Evolutionary conservation across 306 rosid genomes (phyloP).

Genomic region (Vigna reflexopilosa): DNA sequence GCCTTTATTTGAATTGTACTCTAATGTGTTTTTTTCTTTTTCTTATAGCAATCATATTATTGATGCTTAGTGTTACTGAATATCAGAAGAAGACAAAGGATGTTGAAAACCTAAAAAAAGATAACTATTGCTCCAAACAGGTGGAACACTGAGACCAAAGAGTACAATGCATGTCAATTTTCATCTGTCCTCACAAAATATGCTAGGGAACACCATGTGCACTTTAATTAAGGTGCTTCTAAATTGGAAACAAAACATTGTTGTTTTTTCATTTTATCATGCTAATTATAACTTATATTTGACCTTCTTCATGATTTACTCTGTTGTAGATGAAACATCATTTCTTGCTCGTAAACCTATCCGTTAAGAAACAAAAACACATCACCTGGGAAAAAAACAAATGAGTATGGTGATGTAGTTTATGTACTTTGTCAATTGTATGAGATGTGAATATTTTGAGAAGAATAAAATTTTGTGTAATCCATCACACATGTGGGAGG

Average conservation of each 20-base stretch:
- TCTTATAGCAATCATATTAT: conserved; percentile 41
- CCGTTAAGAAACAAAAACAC: too few species aligned
- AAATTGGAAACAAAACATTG: not conserved
- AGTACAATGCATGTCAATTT: not conserved
- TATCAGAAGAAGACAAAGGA: not conserved
- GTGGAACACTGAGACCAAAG: not conserved
- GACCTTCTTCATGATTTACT: too few species aligned
- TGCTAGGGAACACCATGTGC: conserved; percentile 40
- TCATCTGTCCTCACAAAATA: not conserved
- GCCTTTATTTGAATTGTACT: not conserved
- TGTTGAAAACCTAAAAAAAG: not conserved
- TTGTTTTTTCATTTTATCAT: not conserved
- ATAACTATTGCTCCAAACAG: conserved; percentile 7
- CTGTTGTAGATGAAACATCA: not conserved
- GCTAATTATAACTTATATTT: too few species aligned
- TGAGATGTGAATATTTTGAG: not conserved
- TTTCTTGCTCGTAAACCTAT: not conserved
- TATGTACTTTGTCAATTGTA: not conserved
- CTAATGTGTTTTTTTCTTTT: conserved; percentile 1
- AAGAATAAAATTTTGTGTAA: not conserved
- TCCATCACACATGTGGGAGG: not conserved
- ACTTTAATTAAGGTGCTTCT: conserved; percentile 1
- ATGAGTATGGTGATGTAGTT: not conserved
- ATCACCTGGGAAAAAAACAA: too few species aligned
- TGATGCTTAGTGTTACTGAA: not conserved